Conservation (phyloP, 139 green algal species). For the Spirogloea muscicola region DNA sequence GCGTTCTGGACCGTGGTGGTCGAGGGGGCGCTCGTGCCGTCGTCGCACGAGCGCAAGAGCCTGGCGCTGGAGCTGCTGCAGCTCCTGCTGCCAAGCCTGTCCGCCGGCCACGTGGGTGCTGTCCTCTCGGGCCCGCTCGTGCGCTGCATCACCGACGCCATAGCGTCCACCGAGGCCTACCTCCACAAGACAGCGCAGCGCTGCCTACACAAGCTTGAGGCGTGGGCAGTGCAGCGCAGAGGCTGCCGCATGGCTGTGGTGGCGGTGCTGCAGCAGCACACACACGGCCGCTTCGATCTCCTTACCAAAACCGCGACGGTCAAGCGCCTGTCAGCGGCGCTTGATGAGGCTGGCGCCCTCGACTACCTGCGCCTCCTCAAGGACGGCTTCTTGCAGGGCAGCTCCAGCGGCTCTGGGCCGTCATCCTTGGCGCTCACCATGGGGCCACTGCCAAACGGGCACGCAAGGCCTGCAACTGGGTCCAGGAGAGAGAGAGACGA, state of each 20-base stretch:
- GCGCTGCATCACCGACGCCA: conserved; percentile 6
- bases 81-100: conserved; percentile 23
- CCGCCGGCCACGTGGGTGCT: not conserved
- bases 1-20: conserved; percentile 23
- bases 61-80: conserved; percentile 20
- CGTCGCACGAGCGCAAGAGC: conserved; percentile 8
- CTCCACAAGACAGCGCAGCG: conserved; percentile 9
- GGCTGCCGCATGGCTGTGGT: conserved; percentile 1
- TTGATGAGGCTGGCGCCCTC: not conserved
- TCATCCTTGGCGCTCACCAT: not conserved
- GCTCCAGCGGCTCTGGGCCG: not conserved
- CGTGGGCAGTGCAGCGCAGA: conserved; percentile 2
- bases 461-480: not conserved
- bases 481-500: conserved; percentile 7
- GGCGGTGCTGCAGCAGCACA: conserved; percentile 12
- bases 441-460: too few species aligned
- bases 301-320: conserved; percentile 4
- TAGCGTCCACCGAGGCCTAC: not conserved
- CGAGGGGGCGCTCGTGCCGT: conserved; percentile 13
- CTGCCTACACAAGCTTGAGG: conserved; percentile 9
- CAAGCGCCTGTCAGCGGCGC: not conserved
- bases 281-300: conserved; percentile 6
- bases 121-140: conserved; percentile 10
- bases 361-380: conserved; percentile 6
- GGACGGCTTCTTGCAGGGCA: conserved; percentile 8